Conservation (phyloP, 1,284 basidiomycete species). For the Rhodotorula sp. region DNA sequence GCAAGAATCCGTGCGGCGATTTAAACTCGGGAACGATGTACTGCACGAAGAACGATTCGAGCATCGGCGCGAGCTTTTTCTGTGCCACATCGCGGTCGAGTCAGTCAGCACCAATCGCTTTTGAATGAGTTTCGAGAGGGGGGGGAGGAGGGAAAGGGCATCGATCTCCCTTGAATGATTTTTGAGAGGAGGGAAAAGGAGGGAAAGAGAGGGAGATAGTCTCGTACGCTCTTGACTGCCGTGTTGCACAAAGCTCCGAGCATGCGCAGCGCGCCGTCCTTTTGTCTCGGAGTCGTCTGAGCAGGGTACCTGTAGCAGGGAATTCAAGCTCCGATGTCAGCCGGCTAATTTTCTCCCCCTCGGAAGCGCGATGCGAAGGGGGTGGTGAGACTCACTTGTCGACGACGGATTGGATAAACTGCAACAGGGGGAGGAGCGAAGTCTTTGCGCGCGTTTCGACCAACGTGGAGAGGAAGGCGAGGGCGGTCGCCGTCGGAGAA, state of each 20-base stretch:
- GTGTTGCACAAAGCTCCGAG: constrained; percentile 60
- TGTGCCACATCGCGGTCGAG: background rate
- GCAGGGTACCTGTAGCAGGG: constrained; percentile 41
- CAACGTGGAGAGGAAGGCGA: constrained; percentile 71
- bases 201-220: background rate
- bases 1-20: constrained; percentile 65
- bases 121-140: too few species aligned
- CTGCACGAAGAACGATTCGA: constrained; percentile 71
- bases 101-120: too few species aligned
- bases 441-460: constrained; percentile 72
- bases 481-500: constrained; percentile 71
- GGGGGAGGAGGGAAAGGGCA: too few species aligned
- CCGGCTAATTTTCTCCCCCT: too few species aligned
- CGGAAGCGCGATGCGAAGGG: too few species aligned
- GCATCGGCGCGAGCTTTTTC: constrained; percentile 68
- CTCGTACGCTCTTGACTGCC: constrained; percentile 40
- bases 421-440: constrained; percentile 72
- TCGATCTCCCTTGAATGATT: too few species aligned
- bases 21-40: constrained; percentile 71
- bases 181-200: too few species aligned
- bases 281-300: constrained; percentile 56
- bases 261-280: constrained; percentile 80
- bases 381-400: constrained; percentile 57
- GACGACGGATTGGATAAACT: constrained; percentile 69
- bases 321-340: too few species aligned